phyloP scores from a whole-genome alignment of 2,329 filamentous ascomycete genomes.

The Hypoxylon sp. region DNA sequence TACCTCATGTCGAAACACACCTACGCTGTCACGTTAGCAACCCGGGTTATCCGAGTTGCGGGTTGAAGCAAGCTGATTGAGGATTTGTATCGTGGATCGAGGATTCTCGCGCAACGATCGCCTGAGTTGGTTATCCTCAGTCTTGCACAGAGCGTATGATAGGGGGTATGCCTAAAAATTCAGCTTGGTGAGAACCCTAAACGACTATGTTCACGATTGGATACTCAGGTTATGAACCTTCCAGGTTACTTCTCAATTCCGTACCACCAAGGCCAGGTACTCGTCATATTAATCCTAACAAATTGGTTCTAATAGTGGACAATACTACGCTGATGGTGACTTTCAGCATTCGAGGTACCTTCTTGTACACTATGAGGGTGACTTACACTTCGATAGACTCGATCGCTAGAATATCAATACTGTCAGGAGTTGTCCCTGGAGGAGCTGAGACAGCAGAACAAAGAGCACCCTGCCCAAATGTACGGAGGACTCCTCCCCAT shows the following conservation, averaged over 20 bases:
- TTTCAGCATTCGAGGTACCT: not conserved
- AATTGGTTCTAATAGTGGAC: not conserved
- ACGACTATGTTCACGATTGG: not conserved
- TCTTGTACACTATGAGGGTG: not conserved
- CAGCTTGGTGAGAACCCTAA: not conserved
- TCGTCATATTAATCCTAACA: not conserved
- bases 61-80: not conserved
- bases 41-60: not conserved
- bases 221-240: not conserved
- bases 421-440: too few relatives aligned
- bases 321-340: not conserved
- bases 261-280: not conserved
- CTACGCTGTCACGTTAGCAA: not conserved
- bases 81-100: not conserved
- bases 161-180: not conserved
- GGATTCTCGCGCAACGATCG: not conserved
- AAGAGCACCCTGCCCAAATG: too few relatives aligned
- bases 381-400: not conserved
- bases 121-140: not conserved
- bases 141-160: not conserved
- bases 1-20: not conserved
- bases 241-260: not conserved
- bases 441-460: too few relatives aligned
- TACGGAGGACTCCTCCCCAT: too few relatives aligned
- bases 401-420: too few relatives aligned